A percentile compares a stretch with the other conserved stretches of the same genome.
These are phyloP conservation scores for Cladochytrium replicatum DNA, from an alignment of 192 early-diverging fungal species.

Conservation along the genomic window DNA sequence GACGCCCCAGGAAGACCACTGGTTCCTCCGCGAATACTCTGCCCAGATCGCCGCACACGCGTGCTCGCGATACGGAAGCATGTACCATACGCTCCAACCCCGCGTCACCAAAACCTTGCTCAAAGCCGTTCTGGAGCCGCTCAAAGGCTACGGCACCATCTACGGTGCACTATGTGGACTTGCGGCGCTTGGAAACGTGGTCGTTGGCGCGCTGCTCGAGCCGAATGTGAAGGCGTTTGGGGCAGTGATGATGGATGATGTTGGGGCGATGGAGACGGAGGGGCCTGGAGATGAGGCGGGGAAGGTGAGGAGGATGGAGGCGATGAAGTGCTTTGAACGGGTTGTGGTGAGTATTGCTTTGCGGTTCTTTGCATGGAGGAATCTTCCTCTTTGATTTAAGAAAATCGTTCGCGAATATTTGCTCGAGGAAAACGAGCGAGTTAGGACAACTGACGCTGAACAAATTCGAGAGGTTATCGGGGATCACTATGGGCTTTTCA, in stretches of 20 bases:
- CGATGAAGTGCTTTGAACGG: no score
- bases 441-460: no score
- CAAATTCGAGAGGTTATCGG: no score
- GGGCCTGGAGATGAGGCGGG: no score
- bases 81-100: constrained; percentile 80
- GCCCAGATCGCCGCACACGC: constrained; percentile 65
- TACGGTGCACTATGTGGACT: constrained; percentile 85
- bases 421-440: no score
- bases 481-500: no score
- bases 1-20: constrained; percentile 64
- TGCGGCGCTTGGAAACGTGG: constrained; percentile 63
- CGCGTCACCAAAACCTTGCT: constrained; percentile 84
- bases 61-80: constrained; percentile 61
- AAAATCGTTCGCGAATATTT: no score
- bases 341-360: no score
- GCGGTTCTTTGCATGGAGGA: no score
- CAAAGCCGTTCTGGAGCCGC: constrained; percentile 78
- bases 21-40: constrained; percentile 67
- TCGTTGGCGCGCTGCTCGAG: constrained; percentile 51
- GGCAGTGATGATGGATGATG: constrained; percentile 8
- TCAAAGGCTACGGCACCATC: constrained; percentile 68
- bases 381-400: no score
- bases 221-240: constrained; percentile 31
- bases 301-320: no score
- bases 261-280: no score